Evolutionary conservation across 2,329 filamentous ascomycete genomes (phyloP), one percentile per base, ranked within the genome.

Genomic region (Talaromyces sp.): DNA sequence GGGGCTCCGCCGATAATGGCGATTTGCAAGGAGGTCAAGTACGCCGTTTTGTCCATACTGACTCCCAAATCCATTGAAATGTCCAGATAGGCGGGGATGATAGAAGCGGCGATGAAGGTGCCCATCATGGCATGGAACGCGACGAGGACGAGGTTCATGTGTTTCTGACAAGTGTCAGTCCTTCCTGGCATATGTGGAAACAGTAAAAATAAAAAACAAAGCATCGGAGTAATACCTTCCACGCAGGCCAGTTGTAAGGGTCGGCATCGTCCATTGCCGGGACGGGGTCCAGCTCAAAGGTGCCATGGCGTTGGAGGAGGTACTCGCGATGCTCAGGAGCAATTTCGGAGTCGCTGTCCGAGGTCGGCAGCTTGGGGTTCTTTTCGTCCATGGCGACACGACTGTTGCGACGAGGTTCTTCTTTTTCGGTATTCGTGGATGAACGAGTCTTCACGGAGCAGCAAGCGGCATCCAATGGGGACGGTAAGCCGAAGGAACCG

Each of bases 81-180:
- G 24, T 76, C 73, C 52, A 79, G 76, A 65, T 81, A 86, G 3
- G 81, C 83, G 2, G 80, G 79, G 61, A 83, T 81, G 63, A 85
- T 84, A 4, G 77, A 71, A 0, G 82, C 76, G 0, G 83, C 81
- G 1, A 76, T 81, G 63, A 85, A 85, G 0, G 81, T 82, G 51
- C 78, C 77, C 80, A 85, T 85, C 70, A 80, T 80, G 29, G 82
- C 80, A 59, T 85, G 81, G 65, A 84, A 83, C 0, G 82, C 80
- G 17, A 86, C 81, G 10, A 85, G 76, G 11, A 78, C 59, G 0
- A 86, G 71, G 61, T 85, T 84, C 58, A 73, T 60, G 0, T 75
- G 68, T 78, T 84, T 85, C 80, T 83, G 61, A 19, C 19, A 9
- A 2, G 35, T 10, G 24, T 32, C 8, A 31, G 41, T 11, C 35